Percentiles rank a stretch among this genome's conserved stretches.
Conservation (phyloP, 2,329 filamentous ascomycete genomes). For the Colletotrichum falcatum region DNA sequence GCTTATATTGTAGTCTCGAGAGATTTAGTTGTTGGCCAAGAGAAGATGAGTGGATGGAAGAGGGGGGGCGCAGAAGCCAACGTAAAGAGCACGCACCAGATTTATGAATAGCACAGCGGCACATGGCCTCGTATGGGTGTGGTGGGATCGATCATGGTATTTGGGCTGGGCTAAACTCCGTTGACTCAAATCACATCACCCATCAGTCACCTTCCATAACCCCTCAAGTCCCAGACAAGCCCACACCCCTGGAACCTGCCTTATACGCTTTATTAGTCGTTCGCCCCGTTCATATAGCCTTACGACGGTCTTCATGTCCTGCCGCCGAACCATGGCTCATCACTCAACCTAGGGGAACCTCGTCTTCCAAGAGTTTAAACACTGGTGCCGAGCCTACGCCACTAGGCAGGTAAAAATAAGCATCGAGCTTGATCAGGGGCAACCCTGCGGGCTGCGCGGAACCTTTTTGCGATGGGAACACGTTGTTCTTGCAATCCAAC, state of each 20-base stretch:
- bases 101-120: conserved; percentile 27
- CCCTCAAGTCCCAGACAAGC: conserved; percentile 1
- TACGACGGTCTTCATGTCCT: conserved; percentile 24
- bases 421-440: conserved; percentile 31
- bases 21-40: background rate
- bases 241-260: conserved; percentile 17
- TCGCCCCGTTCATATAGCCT: conserved; percentile 34
- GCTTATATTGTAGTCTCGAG: background rate
- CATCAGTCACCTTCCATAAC: background rate
- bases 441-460: conserved; percentile 18
- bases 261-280: background rate
- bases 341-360: conserved; percentile 18
- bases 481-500: conserved; percentile 16
- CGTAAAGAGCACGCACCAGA: conserved; percentile 25
- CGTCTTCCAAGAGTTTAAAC: conserved; percentile 21
- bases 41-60: background rate
- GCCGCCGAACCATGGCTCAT: conserved; percentile 30
- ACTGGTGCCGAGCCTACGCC: conserved; percentile 28
- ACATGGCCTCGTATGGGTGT: conserved; percentile 1
- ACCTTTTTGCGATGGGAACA: conserved; percentile 8
- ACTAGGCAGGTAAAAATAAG: conserved; percentile 28
- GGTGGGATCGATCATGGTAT: conserved; percentile 35
- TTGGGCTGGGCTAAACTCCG: conserved; percentile 29
- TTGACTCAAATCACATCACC: conserved; percentile 32
- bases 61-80: background rate